Conservation (phyloP, 179 eudicot genomes). For the Nepenthes alata region DNA sequence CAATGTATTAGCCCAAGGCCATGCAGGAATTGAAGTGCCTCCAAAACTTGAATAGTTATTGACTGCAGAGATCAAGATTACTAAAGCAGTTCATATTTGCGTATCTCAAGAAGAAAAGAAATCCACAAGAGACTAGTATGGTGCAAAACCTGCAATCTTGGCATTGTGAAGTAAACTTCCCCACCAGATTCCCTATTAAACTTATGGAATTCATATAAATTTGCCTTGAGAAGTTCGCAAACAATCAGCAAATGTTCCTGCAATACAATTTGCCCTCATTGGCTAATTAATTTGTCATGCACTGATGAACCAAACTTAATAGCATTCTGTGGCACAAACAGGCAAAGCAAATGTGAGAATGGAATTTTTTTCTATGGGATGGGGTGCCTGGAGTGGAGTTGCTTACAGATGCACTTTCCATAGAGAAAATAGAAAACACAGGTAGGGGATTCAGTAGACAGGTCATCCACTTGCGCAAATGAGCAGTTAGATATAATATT, state of each 20-base stretch:
- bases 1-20: conserved; percentile 93
- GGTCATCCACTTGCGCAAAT: too few species aligned
- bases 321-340: neutral
- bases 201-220: conserved; percentile 91
- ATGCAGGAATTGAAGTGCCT: conserved; percentile 82
- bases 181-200: conserved; percentile 98
- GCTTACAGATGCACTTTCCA: too few species aligned
- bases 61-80: conserved; percentile 43
- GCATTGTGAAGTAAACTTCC: conserved; percentile 98
- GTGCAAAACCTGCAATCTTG: conserved; percentile 82
- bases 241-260: conserved; percentile 98
- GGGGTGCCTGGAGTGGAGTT: too few species aligned
- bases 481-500: too few species aligned
- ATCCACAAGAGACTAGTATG: conserved; percentile 7
- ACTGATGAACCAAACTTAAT: neutral
- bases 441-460: too few species aligned
- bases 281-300: neutral
- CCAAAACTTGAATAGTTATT: conserved; percentile 87
- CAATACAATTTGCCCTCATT: conserved; percentile 6
- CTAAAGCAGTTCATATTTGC: neutral
- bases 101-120: neutral
- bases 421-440: too few species aligned
- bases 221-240: conserved; percentile 98
- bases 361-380: too few species aligned
- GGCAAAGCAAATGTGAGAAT: neutral